Conservation (phyloP, 306 rosid species). For the Dalbergia oliveri region DNA sequence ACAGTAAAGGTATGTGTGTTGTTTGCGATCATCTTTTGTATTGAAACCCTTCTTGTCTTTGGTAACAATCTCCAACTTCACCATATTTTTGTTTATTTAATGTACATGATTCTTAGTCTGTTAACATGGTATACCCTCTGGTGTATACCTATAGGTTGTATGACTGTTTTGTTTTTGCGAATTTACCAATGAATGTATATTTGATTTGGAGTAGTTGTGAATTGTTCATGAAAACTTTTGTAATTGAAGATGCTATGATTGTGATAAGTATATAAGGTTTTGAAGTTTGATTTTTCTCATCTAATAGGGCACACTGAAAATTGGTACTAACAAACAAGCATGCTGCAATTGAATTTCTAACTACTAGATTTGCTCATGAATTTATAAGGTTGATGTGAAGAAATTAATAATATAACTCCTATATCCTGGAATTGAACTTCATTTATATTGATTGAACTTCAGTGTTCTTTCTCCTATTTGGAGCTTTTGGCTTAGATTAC, state of each 20-base stretch:
- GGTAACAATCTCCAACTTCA: background rate
- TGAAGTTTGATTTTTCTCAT: no score
- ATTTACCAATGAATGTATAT: constrained; percentile 7
- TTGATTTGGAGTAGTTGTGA: constrained; percentile 22
- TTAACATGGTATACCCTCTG: background rate
- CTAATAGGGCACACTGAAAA: background rate
- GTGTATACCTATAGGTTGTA: background rate
- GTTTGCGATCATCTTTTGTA: constrained; percentile 17
- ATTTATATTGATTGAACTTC: background rate
- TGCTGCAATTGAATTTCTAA: background rate
- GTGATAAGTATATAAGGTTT: no score
- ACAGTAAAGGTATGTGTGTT: constrained; percentile 82
- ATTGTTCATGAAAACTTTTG: background rate
- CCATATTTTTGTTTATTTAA: background rate
- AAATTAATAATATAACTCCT: constrained; percentile 1
- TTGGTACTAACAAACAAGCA: background rate
- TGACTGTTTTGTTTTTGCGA: background rate
- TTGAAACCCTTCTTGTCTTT: no score
- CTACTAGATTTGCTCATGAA: background rate
- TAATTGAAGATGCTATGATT: background rate
- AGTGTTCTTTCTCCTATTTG: background rate
- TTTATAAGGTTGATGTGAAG: background rate
- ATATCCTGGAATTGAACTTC: constrained; percentile 1
- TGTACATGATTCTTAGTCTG: background rate
- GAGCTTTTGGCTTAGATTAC: background rate